Evolutionary conservation across 148 eudicot genomes (phyloP), one percentile per base, ranked within the genome.

Genomic region (Rhododendron simsii): DNA sequence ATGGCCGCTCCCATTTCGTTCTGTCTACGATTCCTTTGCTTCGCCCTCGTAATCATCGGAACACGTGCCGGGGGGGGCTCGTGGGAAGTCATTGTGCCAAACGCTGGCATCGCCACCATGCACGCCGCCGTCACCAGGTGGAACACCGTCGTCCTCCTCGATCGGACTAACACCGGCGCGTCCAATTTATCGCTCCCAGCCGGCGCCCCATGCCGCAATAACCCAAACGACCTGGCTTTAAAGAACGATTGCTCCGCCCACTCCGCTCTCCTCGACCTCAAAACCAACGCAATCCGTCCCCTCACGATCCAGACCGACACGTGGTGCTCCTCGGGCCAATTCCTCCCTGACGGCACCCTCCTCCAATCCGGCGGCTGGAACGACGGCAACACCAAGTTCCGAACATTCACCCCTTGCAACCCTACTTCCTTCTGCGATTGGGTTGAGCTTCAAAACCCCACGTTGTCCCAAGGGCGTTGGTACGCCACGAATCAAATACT

Each of bases 141-240:
- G 74, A 91, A 91, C 90, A 96, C 99, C 39, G 95, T 95, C 5
- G 91, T 96, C 26, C 97, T 95, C 87, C 92, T 96, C 3, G 99
- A 96, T 91, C 93, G 99, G 0, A 95, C 98, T 87, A 86, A 93
- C 89, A 93, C 87, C 80, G 98, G 99, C 69, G 95, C 97, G 0
- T 81, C 96, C 16, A 87, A 89, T 3, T 88, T 88, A 39, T 88
- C 79, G 61, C 93, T 95, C 20, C 94, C 89, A 0, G 30, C 39
- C 7, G 65, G 39, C 39, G 39, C 3, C 39, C 61, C 5, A 35
- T 93, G 95, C 87, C 93, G 86, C 9, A 15, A 1, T 44, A 88
- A 91, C 86, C 85, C 75, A 0, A 78, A 84, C 51, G 91, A 89
- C 84, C 61, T 83, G 12, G 81, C 89, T 3, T 63, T 83, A 0